These are phyloP conservation scores for Hamigera avellanea DNA, from an alignment of 495 filamentous ascomycete species.

Conservation along the genomic window DNA sequence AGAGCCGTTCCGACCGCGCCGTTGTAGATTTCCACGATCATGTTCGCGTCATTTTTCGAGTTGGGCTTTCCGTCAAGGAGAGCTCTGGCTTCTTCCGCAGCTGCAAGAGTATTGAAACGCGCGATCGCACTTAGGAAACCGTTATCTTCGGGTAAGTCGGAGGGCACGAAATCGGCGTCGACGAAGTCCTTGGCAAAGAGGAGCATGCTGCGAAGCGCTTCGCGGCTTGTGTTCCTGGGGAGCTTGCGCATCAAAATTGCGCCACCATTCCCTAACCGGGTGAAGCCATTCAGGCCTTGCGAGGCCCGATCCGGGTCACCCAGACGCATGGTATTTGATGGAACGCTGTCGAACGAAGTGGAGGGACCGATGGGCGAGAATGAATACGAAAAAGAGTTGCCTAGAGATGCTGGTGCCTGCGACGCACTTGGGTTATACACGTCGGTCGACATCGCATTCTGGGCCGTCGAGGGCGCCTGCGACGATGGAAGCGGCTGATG, in stretches of 20 bases:
- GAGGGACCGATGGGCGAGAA: constrained; percentile 34
- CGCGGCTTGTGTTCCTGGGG: constrained; percentile 58
- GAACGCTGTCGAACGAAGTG: constrained; percentile 31
- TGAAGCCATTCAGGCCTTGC: constrained; percentile 35
- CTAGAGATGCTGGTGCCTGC: constrained; percentile 29
- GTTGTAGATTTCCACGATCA: constrained; percentile 66
- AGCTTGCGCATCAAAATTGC: constrained; percentile 66
- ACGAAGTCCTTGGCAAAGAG: constrained; percentile 76
- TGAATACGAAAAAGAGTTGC: constrained; percentile 26
- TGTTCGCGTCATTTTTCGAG: constrained; percentile 57
- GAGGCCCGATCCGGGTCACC: constrained; percentile 33
- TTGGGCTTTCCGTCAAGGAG: constrained; percentile 74
- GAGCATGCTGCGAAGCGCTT: constrained; percentile 68
- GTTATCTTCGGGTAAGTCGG: constrained; percentile 55
- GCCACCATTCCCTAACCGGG: constrained; percentile 23
- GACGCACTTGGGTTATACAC: constrained; percentile 32
- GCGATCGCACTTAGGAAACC: constrained; percentile 65
- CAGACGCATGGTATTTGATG: constrained; percentile 35
- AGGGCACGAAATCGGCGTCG: constrained; percentile 56
- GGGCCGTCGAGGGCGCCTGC: constrained; percentile 31
- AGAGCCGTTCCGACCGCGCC: constrained; percentile 29
- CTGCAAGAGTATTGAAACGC: constrained; percentile 56
- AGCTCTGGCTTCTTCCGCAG: constrained; percentile 65
- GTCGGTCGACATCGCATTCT: constrained; percentile 44
- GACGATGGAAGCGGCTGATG: constrained; percentile 26